Percentiles rank a stretch among this genome's conserved stretches.
Evolutionary conservation across 306 rosid species (phyloP).

Genomic region (Quercus robur): DNA sequence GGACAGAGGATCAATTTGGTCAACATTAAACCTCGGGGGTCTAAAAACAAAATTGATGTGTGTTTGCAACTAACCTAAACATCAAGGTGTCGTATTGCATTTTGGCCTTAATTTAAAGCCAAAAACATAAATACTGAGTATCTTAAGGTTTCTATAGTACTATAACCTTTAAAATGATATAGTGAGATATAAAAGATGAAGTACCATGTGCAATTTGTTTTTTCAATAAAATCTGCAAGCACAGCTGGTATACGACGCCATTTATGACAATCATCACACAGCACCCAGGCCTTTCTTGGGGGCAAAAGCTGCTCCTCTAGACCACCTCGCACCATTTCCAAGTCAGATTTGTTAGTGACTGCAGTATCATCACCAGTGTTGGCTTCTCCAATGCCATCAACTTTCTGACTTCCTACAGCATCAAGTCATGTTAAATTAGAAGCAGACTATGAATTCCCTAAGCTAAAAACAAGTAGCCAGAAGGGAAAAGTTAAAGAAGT

Average conservation of each 20-base stretch:
- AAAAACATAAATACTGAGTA: constrained; percentile 13
- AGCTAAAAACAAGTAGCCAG: constrained; percentile 10
- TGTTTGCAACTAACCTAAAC: too few relatives aligned
- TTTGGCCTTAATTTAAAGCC: not conserved
- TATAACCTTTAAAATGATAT: constrained; percentile 10
- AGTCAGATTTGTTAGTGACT: constrained; percentile 29
- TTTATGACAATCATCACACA: constrained; percentile 89
- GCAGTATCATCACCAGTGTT: constrained; percentile 27
- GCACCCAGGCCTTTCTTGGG: constrained; percentile 84
- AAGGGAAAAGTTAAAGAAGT: constrained; percentile 16
- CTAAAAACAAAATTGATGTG: too few relatives aligned
- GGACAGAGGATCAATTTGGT: too few relatives aligned
- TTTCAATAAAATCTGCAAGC: constrained; percentile 81
- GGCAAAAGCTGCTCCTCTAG: constrained; percentile 51
- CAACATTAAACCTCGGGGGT: too few relatives aligned
- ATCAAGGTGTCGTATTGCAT: too few relatives aligned
- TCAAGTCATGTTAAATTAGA: constrained; percentile 27
- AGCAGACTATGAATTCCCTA: constrained; percentile 10
- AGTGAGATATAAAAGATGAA: constrained; percentile 11
- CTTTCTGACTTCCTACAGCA: constrained; percentile 42
- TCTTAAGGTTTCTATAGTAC: constrained; percentile 7
- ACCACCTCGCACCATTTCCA: constrained; percentile 37
- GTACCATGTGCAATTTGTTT: constrained; percentile 85
- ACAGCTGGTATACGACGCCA: constrained; percentile 94
- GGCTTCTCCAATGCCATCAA: constrained; percentile 38